phyloP scores from a whole-genome alignment of 495 filamentous ascomycete genomes.

The Usnea hakonensis region DNA sequence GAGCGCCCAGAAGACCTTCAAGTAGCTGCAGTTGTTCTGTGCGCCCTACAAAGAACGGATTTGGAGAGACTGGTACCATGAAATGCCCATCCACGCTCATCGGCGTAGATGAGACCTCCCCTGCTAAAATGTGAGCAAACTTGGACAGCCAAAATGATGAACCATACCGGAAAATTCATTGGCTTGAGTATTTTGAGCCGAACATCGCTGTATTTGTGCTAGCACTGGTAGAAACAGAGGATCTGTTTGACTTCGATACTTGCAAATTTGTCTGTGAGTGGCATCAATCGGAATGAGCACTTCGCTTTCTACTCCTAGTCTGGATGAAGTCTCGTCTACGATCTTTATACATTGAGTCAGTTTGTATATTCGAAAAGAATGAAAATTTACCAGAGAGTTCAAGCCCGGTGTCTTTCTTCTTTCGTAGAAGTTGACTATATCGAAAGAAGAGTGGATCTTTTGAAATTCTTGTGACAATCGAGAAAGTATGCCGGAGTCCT shows the following conservation, averaged over 20 bases:
- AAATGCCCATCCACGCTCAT: neutral
- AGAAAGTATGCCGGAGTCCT: neutral
- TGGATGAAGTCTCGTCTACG: slow-evolving; percentile 4
- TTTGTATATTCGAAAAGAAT: neutral
- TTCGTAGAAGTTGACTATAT: slow-evolving; percentile 9
- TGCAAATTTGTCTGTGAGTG: slow-evolving; percentile 6
- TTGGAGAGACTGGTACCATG: slow-evolving; percentile 3
- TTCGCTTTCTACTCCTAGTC: neutral
- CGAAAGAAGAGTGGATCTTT: neutral
- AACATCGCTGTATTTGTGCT: neutral
- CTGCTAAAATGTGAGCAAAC: neutral
- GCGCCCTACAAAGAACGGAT: neutral
- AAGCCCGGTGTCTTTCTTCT: slow-evolving; percentile 6
- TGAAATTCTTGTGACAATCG: neutral
- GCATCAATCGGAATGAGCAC: slow-evolving; percentile 4
- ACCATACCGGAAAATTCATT: neutral
- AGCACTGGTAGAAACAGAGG: neutral
- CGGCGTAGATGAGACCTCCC: neutral
- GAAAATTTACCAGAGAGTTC: neutral
- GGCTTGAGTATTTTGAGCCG: neutral
- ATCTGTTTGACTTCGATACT: neutral
- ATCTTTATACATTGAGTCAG: neutral
- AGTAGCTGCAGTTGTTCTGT: neutral
- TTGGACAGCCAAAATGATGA: neutral
- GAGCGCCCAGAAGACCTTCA: neutral